These are phyloP conservation scores for Penicillium manginii DNA, from an alignment of 495 filamentous ascomycete species.

Conservation along the genomic window DNA sequence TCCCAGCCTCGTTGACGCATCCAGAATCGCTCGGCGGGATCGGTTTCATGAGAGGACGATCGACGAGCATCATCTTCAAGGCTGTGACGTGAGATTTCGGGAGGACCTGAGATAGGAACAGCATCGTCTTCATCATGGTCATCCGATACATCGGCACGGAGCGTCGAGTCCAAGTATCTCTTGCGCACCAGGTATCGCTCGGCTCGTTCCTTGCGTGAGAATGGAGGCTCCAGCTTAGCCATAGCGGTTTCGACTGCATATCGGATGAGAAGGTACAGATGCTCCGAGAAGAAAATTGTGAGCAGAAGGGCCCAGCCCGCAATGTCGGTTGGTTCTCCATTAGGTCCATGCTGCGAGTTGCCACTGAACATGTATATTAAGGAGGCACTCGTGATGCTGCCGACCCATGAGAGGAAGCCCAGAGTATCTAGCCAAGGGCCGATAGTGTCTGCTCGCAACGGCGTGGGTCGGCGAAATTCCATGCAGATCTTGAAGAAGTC, in stretches of 20 bases:
- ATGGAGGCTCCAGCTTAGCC: conserved; percentile 80
- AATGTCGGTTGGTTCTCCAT: conserved; percentile 63
- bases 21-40: conserved; percentile 72
- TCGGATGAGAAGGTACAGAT: conserved; percentile 76
- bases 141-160: conserved; percentile 37
- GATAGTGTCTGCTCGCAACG: conserved; percentile 87
- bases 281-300: conserved; percentile 86
- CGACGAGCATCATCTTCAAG: conserved; percentile 73
- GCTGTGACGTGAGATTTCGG: conserved; percentile 43
- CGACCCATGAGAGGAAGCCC: conserved; percentile 88
- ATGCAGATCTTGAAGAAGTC: conserved; percentile 95
- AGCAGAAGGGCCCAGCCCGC: conserved; percentile 80
- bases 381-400: conserved; percentile 81
- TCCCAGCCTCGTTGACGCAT: conserved; percentile 62
- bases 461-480: conserved; percentile 85
- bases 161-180: conserved; percentile 61
- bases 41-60: conserved; percentile 51
- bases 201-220: conserved; percentile 76
- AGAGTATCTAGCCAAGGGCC: conserved; percentile 91
- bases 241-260: conserved; percentile 71
- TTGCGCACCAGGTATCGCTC: conserved; percentile 77
- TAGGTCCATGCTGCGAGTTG: conserved; percentile 60
- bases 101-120: conserved; percentile 19
- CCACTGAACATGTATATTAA: conserved; percentile 83
- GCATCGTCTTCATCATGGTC: conserved; percentile 22